Conservation (phyloP, 192 early-diverging fungal genomes). For the Phlyctochytrium bullatum region DNA sequence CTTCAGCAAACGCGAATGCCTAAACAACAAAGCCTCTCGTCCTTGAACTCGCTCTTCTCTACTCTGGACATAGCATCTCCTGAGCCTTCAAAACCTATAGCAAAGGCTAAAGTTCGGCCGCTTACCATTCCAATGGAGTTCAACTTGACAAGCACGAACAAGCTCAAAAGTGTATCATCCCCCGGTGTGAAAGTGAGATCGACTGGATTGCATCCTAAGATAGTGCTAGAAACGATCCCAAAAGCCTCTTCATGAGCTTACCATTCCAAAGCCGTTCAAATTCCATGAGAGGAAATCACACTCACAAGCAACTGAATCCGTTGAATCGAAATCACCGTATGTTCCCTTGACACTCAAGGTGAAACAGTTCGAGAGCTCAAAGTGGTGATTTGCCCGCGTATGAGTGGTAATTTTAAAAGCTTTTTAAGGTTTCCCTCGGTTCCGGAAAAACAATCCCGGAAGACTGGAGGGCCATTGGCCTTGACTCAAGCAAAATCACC, state of each 20-base stretch:
- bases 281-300: slow-evolving; percentile 30
- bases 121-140: slow-evolving; percentile 45
- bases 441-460: too few relatives aligned
- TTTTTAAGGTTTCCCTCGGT: too few relatives aligned
- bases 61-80: too few relatives aligned
- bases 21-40: too few relatives aligned
- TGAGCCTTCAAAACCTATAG: too few relatives aligned
- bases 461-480: slow-evolving; percentile 1
- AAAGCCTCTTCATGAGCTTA: slow-evolving; percentile 32
- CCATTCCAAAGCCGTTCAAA: slow-evolving; percentile 51
- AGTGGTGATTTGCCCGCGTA: too few relatives aligned
- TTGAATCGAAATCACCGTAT: slow-evolving; percentile 38
- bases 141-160: slow-evolving; percentile 28
- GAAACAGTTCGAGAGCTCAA: slow-evolving; percentile 38
- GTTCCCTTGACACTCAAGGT: slow-evolving; percentile 41
- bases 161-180: neutral
- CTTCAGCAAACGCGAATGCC: too few relatives aligned
- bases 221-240: slow-evolving; percentile 9
- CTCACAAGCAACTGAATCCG: neutral
- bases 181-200: slow-evolving; percentile 20
- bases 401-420: too few relatives aligned
- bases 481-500: slow-evolving; percentile 49
- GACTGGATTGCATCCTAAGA: neutral
- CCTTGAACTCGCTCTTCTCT: too few relatives aligned
- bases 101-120: neutral